Percentiles rank a stretch among this genome's conserved stretches.
Conservation (phyloP, 495 filamentous ascomycete species). For the Podospora pseudopauciseta region DNA sequence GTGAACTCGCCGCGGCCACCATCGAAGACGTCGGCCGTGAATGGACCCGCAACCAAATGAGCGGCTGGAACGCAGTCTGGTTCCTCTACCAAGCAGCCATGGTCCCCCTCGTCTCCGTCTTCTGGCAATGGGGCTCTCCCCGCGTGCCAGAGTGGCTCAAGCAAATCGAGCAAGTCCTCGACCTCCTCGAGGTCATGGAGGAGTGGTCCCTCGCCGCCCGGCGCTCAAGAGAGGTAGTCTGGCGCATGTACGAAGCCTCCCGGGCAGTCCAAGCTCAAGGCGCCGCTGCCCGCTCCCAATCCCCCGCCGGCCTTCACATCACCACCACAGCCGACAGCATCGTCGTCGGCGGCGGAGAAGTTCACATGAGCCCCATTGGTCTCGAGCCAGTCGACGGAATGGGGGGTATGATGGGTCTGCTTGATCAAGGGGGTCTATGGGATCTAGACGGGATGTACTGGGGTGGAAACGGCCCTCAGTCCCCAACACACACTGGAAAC, state of each 20-base stretch:
- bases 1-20: constrained; percentile 62
- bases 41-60: constrained; percentile 69
- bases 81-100: constrained; percentile 76
- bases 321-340: constrained; percentile 30
- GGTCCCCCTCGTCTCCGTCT: constrained; percentile 70
- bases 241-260: constrained; percentile 64
- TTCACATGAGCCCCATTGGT: constrained; percentile 50
- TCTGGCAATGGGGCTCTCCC: constrained; percentile 58
- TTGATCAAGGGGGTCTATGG: constrained; percentile 54
- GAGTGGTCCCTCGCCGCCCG: constrained; percentile 69
- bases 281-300: constrained; percentile 25
- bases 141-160: constrained; percentile 54
- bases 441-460: constrained; percentile 54
- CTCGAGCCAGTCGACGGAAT: constrained; percentile 49
- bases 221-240: constrained; percentile 63
- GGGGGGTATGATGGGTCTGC: constrained; percentile 47
- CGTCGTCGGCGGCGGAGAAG: constrained; percentile 35
- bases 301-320: constrained; percentile 32
- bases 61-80: constrained; percentile 81
- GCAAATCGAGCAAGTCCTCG: constrained; percentile 67
- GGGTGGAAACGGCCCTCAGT: constrained; percentile 18
- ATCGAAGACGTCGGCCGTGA: constrained; percentile 68
- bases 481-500: background rate
- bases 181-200: constrained; percentile 64
- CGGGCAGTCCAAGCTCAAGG: constrained; percentile 37